Evolutionary conservation across 2,329 filamentous ascomycete genomes (phyloP).

Genomic region (Penicillium sp.): DNA sequence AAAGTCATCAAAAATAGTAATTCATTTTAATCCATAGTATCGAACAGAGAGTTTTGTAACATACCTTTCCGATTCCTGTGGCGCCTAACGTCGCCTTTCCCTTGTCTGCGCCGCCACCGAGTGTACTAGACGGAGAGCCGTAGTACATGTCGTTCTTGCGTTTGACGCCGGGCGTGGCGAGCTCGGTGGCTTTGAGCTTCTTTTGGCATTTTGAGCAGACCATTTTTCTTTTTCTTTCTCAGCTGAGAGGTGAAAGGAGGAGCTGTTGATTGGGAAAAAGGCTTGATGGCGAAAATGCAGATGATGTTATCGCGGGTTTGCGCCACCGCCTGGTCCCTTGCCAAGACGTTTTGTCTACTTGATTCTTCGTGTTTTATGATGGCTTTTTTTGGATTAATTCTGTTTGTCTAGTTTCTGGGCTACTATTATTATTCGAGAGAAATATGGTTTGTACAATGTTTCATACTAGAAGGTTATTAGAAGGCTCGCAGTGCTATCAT

Average conservation of each 20-base stretch:
- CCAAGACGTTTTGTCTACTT: slow-evolving; percentile 7
- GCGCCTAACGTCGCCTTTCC: slow-evolving; percentile 46
- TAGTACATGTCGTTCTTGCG: slow-evolving; percentile 60
- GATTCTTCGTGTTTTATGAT: neutral
- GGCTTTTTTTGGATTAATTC: neutral
- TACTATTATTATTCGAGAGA: neutral
- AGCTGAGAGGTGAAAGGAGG: neutral
- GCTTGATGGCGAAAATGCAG: slow-evolving; percentile 3
- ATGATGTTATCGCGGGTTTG: slow-evolving; percentile 10
- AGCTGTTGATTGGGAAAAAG: slow-evolving; percentile 1
- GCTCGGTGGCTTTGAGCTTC: slow-evolving; percentile 50
- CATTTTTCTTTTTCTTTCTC: slow-evolving; percentile 35
- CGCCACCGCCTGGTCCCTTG: slow-evolving; percentile 14
- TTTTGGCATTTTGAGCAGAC: slow-evolving; percentile 59
- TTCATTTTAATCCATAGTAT: neutral
- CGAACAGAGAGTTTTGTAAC: neutral
- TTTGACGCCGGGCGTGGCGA: slow-evolving; percentile 58
- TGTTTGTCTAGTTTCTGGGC: neutral
- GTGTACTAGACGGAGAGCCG: slow-evolving; percentile 45
- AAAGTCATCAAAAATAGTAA: neutral
- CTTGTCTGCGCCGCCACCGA: slow-evolving; percentile 28
- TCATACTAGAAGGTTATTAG: neutral
- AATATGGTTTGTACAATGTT: neutral
- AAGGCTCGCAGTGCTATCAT: neutral
- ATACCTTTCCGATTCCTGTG: slow-evolving; percentile 53